These are phyloP conservation scores for Sporobolomyces pararoseus DNA, from an alignment of 768 basidiomycete genomes.

Conservation along the genomic window DNA sequence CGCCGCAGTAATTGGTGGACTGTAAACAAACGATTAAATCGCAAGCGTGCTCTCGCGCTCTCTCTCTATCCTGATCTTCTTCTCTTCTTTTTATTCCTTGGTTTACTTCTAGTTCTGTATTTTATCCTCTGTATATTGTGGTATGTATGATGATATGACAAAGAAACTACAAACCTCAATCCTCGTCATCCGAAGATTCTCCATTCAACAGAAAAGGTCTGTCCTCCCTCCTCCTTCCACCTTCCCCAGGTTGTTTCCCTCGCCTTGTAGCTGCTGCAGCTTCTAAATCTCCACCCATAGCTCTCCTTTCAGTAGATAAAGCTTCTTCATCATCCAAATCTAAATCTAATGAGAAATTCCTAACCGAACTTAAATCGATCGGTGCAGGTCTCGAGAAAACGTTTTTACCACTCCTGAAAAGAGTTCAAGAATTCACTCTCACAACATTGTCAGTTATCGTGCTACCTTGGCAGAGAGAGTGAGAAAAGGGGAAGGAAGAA, in stretches of 20 bases:
- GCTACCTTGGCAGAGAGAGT: not conserved
- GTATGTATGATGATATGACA: not conserved
- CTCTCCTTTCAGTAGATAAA: constrained; percentile 31
- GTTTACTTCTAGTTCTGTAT: not conserved
- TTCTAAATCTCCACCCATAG: constrained; percentile 36
- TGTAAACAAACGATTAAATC: not conserved
- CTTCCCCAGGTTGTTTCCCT: not conserved
- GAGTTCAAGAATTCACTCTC: not conserved
- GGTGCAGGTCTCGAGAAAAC: constrained; percentile 50
- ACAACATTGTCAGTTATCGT: not conserved
- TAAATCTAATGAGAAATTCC: constrained; percentile 51
- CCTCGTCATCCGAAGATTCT: constrained; percentile 8
- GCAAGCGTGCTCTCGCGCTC: too few species aligned
- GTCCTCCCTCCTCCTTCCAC: not conserved
- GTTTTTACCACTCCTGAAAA: constrained; percentile 51
- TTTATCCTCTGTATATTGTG: too few species aligned
- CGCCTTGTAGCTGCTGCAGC: constrained; percentile 18
- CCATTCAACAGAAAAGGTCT: constrained; percentile 29
- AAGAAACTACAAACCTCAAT: too few species aligned
- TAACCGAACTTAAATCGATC: constrained; percentile 52
- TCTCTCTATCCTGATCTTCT: not conserved
- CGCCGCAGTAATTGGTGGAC: not conserved
- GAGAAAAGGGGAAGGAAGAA: not conserved
- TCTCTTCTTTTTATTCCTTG: not conserved
- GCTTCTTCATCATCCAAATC: constrained; percentile 53